Evolutionary conservation across 192 early-diverging fungal genomes (phyloP), one percentile per base, ranked within the genome.

Genomic region (Coemansia sp.): DNA sequence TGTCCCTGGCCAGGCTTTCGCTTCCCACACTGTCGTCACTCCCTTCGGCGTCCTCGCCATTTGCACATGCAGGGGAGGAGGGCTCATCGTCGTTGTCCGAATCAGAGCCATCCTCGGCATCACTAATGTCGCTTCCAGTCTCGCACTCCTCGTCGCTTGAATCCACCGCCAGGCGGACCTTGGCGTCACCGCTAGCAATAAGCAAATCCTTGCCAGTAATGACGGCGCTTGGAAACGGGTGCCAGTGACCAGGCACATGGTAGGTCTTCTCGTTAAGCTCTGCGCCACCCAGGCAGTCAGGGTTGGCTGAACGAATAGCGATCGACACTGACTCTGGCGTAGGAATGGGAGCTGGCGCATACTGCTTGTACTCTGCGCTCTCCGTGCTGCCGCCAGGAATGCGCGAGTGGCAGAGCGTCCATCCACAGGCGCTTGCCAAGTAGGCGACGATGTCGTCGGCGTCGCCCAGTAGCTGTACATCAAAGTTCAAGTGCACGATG

Each of bases 401-500:
- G 31, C 86, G 86, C 53, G 85, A 70, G 38, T 93, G 90, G 31
- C 56, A 59, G 35, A 96, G 63, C 40, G 93, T 90, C 96, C 95
- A 98, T 0, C 80, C 87, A 15, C 89, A 85, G 66, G 83, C 71
- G 27, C 85, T 71, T 47, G 93, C 90, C 22, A 98, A 68, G 36
- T 94, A 89, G 6, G 86, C 86, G 9, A 94, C 90, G 54, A 96
- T 93, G 20, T 85, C 84, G 71, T 98, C 96, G 43, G 89, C 90
- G 66, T 96, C 84, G 7, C 96, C 96, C 7, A 95, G 70, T 17
- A 98, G 67, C 60, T 94, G 92, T 3, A 96, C 89, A 60, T 96
- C 96, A 87, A 98, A 98, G 31, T 87, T 87, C 74, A 93, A 87
- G 61, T 96, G 92, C 24, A 88, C 86, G 15, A 97, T 90, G 6